Conservation (phyloP, 1,284 basidiomycete species). For the Macrocybe sp. region DNA sequence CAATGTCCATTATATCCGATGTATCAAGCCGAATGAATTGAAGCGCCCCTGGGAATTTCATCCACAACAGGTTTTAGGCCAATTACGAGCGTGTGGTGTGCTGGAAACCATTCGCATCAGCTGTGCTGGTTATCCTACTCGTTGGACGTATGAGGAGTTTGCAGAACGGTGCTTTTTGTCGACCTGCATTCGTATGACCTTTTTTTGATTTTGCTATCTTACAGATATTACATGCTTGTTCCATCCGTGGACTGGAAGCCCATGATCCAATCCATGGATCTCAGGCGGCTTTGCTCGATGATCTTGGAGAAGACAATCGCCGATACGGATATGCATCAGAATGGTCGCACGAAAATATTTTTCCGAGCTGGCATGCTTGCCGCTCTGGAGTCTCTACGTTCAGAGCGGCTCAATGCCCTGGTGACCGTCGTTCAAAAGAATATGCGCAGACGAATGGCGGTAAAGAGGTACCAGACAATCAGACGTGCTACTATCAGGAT, state of each 20-base stretch:
- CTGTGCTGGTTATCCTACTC: slow-evolving; percentile 98
- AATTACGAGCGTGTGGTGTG: slow-evolving; percentile 97
- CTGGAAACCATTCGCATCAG: slow-evolving; percentile 98
- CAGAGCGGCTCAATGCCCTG: slow-evolving; percentile 83
- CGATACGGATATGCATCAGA: slow-evolving; percentile 96
- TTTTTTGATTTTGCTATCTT: slow-evolving; percentile 6
- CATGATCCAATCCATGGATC: slow-evolving; percentile 76
- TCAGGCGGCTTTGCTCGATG: slow-evolving; percentile 77
- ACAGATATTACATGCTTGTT: slow-evolving; percentile 95
- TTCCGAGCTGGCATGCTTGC: slow-evolving; percentile 99
- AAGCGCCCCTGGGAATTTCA: slow-evolving; percentile 98
- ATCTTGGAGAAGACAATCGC: slow-evolving; percentile 87
- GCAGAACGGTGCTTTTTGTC: slow-evolving; percentile 79
- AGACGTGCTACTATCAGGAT: slow-evolving; percentile 77
- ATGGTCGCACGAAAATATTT: slow-evolving; percentile 97
- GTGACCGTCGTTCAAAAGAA: slow-evolving; percentile 98
- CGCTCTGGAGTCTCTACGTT: slow-evolving; percentile 89
- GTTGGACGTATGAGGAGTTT: slow-evolving; percentile 99
- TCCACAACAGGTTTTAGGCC: slow-evolving; percentile 93
- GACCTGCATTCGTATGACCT: neutral
- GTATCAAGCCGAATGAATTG: slow-evolving; percentile 98
- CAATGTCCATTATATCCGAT: slow-evolving; percentile 99
- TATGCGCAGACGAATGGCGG: slow-evolving; percentile 81
- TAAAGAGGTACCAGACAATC: slow-evolving; percentile 76
- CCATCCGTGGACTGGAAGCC: slow-evolving; percentile 82